Evolutionary conservation across 1,139 yeast species (phyloP), one percentile per base, ranked within the genome.

Genomic region (Sporopachydermia cereana): DNA sequence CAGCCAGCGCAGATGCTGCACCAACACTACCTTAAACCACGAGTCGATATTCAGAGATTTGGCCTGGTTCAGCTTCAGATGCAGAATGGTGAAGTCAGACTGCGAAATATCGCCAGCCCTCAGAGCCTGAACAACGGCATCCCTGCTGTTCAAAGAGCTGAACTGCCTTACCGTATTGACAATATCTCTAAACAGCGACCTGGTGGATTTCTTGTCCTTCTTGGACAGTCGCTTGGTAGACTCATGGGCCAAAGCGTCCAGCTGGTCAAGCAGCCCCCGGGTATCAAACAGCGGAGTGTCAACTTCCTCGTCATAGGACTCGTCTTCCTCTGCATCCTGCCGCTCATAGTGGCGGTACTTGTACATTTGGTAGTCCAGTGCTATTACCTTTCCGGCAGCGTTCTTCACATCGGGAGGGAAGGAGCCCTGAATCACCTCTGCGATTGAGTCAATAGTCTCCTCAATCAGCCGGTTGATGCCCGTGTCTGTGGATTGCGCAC

Each of bases 1-100:
- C n/a, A 79, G 70, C 83, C 86, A 83, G 54, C 76, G 76, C 56
- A 82, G 67, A 51, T 75, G 78, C 47, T 78, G 71, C 46, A 81
- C 64, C 48, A 88, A 67, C 44, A 78, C 60, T 53, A 79, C 74
- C 47, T 79, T 71, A 51, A 66, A 73, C 93, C 93, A 83, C 24
- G 81, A 69, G 50, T 72, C 74, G 34, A 82, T 73, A n/a, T 77
- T 70, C 45, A 82, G 62, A 2, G 79, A 66, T 56, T 71, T 76
- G 30, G 76, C 66, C 53, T 76, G 74, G 21, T 77, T 71, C 45
- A 80, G 59, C 50, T 72, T 76, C 48, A 79, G 67, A 47, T 74
- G 76, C 2, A 79, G 68, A n/a, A 80, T 61, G 25, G 74, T 72
- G 23, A 66, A 46, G 12, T 56, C 56, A 53, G 63, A 60, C 60